Evolutionary conservation across 2,329 filamentous ascomycete genomes (phyloP), one percentile per base, ranked within the genome.

Genomic region (Aspergillus novofumigatus): DNA sequence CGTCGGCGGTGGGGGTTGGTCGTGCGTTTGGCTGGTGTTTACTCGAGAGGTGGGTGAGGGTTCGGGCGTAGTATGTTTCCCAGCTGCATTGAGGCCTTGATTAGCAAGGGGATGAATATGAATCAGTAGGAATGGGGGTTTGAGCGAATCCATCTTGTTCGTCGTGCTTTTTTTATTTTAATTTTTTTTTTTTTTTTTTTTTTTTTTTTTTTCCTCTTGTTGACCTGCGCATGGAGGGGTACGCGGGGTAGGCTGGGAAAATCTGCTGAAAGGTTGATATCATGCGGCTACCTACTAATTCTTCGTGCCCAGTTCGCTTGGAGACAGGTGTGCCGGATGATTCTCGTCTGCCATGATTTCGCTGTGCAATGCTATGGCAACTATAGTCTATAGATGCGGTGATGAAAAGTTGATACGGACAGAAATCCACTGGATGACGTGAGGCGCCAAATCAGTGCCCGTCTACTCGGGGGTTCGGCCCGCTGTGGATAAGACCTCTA

Each of bases 301-400:
- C 76, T 91, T 96, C 29, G 91, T 96, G 52, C 93, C 93, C 29
- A 97, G 84, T 72, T 84, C 71, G 80, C 83, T 96, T 20, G 92
- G 90, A 63, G 89, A 83, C 26, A 96, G 86, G 66, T 89, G 84
- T 1, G 76, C 75, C n/a, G 87, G 87, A 58, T 78, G 81, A 20
- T 51, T 62, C 4, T 69, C 62, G 35, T 67, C 65, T 42, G 65
- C 58, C 63, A 68, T 67, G 51, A 41, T 57, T 49, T 17, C 29
- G 9, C 20, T 56, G 29, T 32, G 42, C 44, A 29, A 23, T 35
- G 21, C 41, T 54, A 32, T 35, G 23, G 48, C 28, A 11, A 42
- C 52, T 35, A 32, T 23, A 44, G 28, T 29, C 28, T 29, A 29
- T 11, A 11, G 17, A n/a, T 10, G 42, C 17, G 11, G 20, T 10